Base-by-base conservation (phyloP, 768 basidiomycete genomes). In the Mycena albidolilacea region DNA sequence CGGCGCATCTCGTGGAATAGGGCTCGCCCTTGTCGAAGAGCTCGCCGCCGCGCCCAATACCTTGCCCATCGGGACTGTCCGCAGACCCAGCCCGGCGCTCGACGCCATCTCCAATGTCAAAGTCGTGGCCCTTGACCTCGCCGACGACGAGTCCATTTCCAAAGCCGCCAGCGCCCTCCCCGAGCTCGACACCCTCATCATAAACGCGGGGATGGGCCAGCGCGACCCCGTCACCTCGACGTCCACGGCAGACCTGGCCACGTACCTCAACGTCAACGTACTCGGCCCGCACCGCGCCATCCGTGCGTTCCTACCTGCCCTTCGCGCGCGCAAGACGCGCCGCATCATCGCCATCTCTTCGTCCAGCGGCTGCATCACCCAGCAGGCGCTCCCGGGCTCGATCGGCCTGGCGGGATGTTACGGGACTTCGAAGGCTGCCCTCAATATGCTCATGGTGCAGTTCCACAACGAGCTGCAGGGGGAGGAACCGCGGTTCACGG, bases 1-100 rank as follows among this genome's bases (percentile, higher is more conserved):
- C 55, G 76, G 76, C 55, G 76, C 71, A n/a, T 77, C 76, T n/a
- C 62, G 76, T 12, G 76, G 76, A 11, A 44, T 77, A n/a, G 76
- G 76, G 1, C 70, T 75, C 11, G 71, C 67, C 15, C 67, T 77
- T 19, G 30, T 71, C 21, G 12, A 77, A 23, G 67, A 77, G 46
- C 72, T 77, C 41, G 60, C 52, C 5, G 23, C 50, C 30, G 60
- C 41, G 8, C 60, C 76, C 1, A 64, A 67, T 11, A 72, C 71
- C 5, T 30, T 55, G 21, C 37, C 59, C 3, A 75, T 77, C 58
- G 76, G 69, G 19, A 71, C 70, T 23, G 71, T 75, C 61, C 70
- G 76, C 2, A 30, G 21, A 1, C 30, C 60, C 3, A 57, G 21
- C 23, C 19, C 63, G 8, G 62, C 69, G 1, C 70, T 74, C 44